Conservation (phyloP, 192 early-diverging fungal species). For the Gaertneriomyces sp. region DNA sequence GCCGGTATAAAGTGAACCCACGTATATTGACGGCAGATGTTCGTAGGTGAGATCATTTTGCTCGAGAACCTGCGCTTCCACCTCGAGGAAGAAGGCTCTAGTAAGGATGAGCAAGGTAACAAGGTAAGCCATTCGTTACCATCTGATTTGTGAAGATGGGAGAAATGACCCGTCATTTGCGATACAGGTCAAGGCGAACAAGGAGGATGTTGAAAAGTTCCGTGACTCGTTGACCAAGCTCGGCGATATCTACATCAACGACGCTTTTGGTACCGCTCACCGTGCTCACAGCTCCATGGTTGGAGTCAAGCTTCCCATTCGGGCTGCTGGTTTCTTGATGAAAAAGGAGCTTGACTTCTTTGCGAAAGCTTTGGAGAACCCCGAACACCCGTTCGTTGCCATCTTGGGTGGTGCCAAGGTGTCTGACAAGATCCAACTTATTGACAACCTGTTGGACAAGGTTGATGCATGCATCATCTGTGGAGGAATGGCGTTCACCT, state of each 20-base stretch:
- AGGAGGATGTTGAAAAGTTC: constrained; percentile 80
- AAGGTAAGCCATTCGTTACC: constrained; percentile 46
- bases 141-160: not conserved
- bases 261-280: constrained; percentile 99
- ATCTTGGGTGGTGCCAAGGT: constrained; percentile 98
- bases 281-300: constrained; percentile 97
- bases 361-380: constrained; percentile 91
- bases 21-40: not conserved
- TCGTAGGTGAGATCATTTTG: constrained; percentile 77
- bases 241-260: constrained; percentile 96
- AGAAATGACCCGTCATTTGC: not conserved
- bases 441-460: constrained; percentile 97
- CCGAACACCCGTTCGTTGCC: constrained; percentile 89
- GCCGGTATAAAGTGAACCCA: no score
- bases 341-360: constrained; percentile 99
- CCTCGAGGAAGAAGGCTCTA: constrained; percentile 94
- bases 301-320: constrained; percentile 82
- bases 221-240: constrained; percentile 86
- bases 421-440: constrained; percentile 97
- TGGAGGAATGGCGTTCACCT: constrained; percentile 98
- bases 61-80: constrained; percentile 99
- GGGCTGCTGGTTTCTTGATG: constrained; percentile 96
- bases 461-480: constrained; percentile 63
- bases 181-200: constrained; percentile 71
- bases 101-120: constrained; percentile 84